These are phyloP conservation scores for Podaxis pistillaris DNA, from an alignment of 768 basidiomycete species.

Conservation along the genomic window DNA sequence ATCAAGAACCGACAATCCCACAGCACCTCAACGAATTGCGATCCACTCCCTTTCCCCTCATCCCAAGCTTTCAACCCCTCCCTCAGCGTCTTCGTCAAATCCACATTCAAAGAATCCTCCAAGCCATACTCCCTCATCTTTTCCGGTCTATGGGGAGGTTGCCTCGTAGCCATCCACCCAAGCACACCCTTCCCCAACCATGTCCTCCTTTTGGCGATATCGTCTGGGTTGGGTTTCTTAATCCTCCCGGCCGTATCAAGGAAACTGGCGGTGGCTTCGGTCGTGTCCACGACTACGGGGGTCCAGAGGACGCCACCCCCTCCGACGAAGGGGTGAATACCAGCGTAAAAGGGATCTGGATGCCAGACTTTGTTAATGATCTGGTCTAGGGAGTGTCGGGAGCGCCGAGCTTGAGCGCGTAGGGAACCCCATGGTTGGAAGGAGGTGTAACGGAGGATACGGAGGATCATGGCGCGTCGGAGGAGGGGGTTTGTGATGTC, in stretches of 20 bases:
- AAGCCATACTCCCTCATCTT: slow-evolving; percentile 25
- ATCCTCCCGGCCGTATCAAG: slow-evolving; percentile 4
- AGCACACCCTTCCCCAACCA: slow-evolving; percentile 19
- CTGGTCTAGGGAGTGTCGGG: slow-evolving; percentile 39
- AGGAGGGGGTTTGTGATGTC: slow-evolving; percentile 34
- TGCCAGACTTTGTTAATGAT: slow-evolving; percentile 52
- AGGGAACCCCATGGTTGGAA: slow-evolving; percentile 75
- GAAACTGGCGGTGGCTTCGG: background rate
- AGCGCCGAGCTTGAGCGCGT: slow-evolving; percentile 59
- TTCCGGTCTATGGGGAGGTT: slow-evolving; percentile 39
- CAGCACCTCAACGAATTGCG: slow-evolving; percentile 37
- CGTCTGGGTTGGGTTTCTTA: slow-evolving; percentile 6
- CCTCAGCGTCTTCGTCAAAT: slow-evolving; percentile 15
- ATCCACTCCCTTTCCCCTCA: slow-evolving; percentile 14
- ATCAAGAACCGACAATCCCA: slow-evolving; percentile 70
- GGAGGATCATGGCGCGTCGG: slow-evolving; percentile 43
- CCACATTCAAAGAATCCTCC: slow-evolving; percentile 10
- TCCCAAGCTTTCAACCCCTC: slow-evolving; percentile 18
- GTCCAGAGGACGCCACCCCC: slow-evolving; percentile 68
- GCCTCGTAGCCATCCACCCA: slow-evolving; percentile 65
- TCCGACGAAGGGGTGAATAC: slow-evolving; percentile 40
- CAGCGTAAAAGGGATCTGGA: slow-evolving; percentile 24
- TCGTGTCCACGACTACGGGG: slow-evolving; percentile 39
- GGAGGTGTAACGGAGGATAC: slow-evolving; percentile 68
- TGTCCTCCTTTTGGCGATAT: slow-evolving; percentile 8